Conservation (phyloP, 371 early-diverging fungal species). For the Rhizopus sp. region DNA sequence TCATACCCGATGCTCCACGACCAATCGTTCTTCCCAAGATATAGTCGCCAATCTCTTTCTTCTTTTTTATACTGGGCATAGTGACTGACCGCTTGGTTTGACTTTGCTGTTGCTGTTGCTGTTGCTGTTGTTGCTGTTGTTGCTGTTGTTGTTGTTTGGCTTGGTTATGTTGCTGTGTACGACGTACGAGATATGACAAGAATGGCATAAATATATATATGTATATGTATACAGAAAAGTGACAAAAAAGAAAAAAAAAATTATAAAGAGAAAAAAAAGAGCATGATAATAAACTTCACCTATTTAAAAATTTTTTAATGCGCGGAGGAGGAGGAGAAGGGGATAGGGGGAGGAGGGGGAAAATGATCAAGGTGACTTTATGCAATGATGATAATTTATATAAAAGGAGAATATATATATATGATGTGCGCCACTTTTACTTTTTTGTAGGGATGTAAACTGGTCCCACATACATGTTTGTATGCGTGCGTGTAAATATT, state of each 20-base stretch:
- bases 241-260: constrained; percentile 4
- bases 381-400: neutral
- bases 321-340: too few species aligned
- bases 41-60: constrained; percentile 66
- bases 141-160: neutral
- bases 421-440: neutral
- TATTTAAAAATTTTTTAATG: neutral
- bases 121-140: too few species aligned
- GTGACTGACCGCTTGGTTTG: constrained; percentile 21
- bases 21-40: constrained; percentile 77
- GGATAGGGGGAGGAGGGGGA: too few species aligned
- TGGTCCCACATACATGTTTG: neutral
- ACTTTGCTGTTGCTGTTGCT: too few species aligned
- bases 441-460: neutral
- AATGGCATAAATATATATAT: too few species aligned
- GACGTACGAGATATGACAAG: constrained; percentile 19
- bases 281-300: neutral
- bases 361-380: neutral
- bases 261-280: constrained; percentile 3
- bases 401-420: neutral
- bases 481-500: neutral
- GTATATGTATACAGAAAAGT: neutral
- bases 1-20: constrained; percentile 75
- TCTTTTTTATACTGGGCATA: constrained; percentile 15
- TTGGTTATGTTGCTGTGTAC: constrained; percentile 3